Percentiles rank a stretch among this genome's conserved stretches.
These are phyloP conservation scores for Coemansia sp. DNA, from an alignment of 192 early-diverging fungal genomes.

Conservation along the genomic window DNA sequence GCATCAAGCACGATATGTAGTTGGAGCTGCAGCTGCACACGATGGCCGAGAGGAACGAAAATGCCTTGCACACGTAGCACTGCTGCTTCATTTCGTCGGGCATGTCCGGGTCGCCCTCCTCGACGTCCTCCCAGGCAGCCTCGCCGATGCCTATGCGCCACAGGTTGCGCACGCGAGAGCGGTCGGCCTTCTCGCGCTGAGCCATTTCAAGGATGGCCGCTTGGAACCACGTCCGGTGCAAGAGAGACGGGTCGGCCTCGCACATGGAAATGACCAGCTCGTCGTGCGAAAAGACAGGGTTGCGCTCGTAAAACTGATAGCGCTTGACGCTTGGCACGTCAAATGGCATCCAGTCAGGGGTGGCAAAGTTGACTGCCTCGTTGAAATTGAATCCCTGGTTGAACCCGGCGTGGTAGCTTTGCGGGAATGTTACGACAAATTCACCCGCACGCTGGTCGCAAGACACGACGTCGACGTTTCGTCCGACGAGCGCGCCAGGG, in stretches of 20 bases:
- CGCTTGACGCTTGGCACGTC: constrained; percentile 79
- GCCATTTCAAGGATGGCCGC: constrained; percentile 57
- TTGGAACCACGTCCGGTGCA: constrained; percentile 44
- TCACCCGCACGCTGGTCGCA: constrained; percentile 91
- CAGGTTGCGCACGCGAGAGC: constrained; percentile 37
- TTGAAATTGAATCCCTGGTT: constrained; percentile 98
- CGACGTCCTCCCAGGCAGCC: constrained; percentile 41
- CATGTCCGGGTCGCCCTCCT: constrained; percentile 47
- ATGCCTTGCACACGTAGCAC: constrained; percentile 73
- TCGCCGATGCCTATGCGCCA: constrained; percentile 21
- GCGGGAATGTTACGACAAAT: constrained; percentile 94
- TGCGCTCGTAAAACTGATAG: constrained; percentile 78
- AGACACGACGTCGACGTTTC: constrained; percentile 76
- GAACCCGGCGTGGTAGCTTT: constrained; percentile 95
- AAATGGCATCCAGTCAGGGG: constrained; percentile 86
- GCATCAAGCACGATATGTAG: constrained; percentile 66
- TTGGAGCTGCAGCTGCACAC: constrained; percentile 63
- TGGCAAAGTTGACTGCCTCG: constrained; percentile 98
- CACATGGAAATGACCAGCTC: constrained; percentile 77
- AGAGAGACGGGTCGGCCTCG: constrained; percentile 24
- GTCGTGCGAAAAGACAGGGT: constrained; percentile 95
- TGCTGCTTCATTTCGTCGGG: constrained; percentile 68
- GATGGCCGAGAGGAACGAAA: constrained; percentile 72
- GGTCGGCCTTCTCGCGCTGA: constrained; percentile 60
- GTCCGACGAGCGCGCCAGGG: constrained; percentile 70